Conservation (phyloP, 805 yeast species). For the Yueomyces sinensis region DNA sequence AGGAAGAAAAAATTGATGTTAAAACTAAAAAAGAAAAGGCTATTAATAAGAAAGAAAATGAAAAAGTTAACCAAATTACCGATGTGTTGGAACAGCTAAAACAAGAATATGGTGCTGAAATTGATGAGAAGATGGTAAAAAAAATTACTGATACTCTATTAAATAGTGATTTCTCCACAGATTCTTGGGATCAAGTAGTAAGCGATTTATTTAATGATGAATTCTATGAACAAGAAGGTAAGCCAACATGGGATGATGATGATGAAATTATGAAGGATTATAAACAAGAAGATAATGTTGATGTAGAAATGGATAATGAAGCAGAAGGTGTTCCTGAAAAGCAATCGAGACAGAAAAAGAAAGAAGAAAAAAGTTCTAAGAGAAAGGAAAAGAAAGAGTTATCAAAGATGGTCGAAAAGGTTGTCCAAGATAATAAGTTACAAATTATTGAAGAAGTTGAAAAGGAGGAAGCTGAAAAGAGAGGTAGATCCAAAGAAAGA, state of each 20-base stretch:
- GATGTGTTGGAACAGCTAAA: constrained; percentile 39
- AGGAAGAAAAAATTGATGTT: constrained; percentile 37
- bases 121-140: constrained; percentile 43
- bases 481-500: constrained; percentile 41
- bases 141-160: constrained; percentile 67
- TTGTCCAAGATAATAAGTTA: constrained; percentile 62
- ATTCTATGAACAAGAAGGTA: constrained; percentile 47
- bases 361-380: constrained; percentile 40
- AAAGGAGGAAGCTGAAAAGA: constrained; percentile 35
- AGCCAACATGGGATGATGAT: constrained; percentile 57
- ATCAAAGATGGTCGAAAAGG: constrained; percentile 56
- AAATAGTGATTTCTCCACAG: constrained; percentile 78
- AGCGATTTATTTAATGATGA: constrained; percentile 77
- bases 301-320: constrained; percentile 21
- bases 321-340: constrained; percentile 19
- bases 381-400: constrained; percentile 52
- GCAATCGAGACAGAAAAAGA: constrained; percentile 32
- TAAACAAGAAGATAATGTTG: constrained; percentile 30
- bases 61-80: constrained; percentile 64
- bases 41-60: constrained; percentile 56
- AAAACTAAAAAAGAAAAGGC: constrained; percentile 44
- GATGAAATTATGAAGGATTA: constrained; percentile 36
- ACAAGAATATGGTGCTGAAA: constrained; percentile 31
- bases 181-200: constrained; percentile 85
- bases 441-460: constrained; percentile 58